phyloP scores from a whole-genome alignment of 345 rosid genomes.

The Eucalyptus albens region DNA sequence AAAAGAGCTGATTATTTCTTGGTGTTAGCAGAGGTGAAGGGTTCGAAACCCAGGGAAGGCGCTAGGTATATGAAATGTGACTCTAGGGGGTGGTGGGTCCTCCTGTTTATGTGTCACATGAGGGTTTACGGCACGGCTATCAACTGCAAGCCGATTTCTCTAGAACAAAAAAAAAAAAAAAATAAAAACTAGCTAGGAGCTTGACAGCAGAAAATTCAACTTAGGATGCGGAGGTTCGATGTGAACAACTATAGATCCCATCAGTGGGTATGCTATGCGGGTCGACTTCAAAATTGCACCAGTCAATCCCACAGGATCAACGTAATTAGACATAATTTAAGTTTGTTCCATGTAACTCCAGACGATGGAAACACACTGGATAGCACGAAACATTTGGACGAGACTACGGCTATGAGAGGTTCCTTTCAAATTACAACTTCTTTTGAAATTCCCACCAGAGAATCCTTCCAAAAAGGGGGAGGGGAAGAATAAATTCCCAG shows the following conservation, averaged over 20 bases:
- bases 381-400: neutral
- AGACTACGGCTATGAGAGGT: neutral
- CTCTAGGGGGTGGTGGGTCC: too few relatives aligned
- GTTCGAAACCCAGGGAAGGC: too few relatives aligned
- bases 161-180: too few relatives aligned
- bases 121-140: too few relatives aligned
- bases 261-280: neutral
- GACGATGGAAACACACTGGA: neutral
- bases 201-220: neutral
- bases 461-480: neutral
- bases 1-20: neutral
- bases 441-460: neutral
- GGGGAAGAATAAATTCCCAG: neutral
- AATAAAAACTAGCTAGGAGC: neutral
- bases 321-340: neutral
- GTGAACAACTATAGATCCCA: neutral
- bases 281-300: neutral
- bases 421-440: neutral
- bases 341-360: neutral
- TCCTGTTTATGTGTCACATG: too few relatives aligned
- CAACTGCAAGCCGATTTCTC: too few relatives aligned
- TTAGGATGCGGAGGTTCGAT: neutral
- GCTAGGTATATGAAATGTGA: too few relatives aligned
- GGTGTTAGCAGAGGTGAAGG: neutral
- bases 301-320: neutral